Conservation (phyloP, 2,329 filamentous ascomycete species). For the Stachybotrys chlorohalonatus region DNA sequence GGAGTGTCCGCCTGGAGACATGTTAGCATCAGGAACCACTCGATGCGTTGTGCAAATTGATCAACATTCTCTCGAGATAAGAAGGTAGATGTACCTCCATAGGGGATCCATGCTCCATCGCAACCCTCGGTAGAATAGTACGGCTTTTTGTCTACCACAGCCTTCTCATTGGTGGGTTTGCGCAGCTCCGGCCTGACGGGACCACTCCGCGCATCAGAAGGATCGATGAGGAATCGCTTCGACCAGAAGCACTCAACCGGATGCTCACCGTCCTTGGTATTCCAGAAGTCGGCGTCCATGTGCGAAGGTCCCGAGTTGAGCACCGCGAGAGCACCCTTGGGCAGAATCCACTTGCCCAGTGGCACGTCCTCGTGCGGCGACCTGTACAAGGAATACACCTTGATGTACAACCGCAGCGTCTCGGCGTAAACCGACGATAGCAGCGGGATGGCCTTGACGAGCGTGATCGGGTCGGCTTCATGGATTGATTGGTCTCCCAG, state of each 20-base stretch:
- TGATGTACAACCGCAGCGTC: neutral
- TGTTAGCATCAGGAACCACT: neutral
- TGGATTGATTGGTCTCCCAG: neutral
- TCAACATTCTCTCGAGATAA: too few species aligned
- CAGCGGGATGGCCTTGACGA: neutral
- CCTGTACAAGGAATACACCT: neutral
- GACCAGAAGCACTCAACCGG: neutral
- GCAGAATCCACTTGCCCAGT: neutral
- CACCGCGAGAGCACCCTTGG: neutral
- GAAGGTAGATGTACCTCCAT: neutral
- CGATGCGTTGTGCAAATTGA: neutral
- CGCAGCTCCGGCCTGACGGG: neutral
- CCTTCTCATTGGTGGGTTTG: neutral
- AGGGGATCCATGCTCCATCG: neutral
- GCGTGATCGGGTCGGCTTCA: neutral
- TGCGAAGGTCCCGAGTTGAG: neutral
- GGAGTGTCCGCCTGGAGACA: neutral
- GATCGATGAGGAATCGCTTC: neutral
- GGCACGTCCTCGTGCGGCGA: neutral
- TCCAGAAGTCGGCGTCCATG: neutral
- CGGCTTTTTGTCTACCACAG: neutral
- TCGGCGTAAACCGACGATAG: neutral
- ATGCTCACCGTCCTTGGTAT: neutral
- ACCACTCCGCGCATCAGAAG: neutral
- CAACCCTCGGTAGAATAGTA: neutral